Conservation (phyloP, 192 early-diverging fungal species). For the Coemansia sp. region DNA sequence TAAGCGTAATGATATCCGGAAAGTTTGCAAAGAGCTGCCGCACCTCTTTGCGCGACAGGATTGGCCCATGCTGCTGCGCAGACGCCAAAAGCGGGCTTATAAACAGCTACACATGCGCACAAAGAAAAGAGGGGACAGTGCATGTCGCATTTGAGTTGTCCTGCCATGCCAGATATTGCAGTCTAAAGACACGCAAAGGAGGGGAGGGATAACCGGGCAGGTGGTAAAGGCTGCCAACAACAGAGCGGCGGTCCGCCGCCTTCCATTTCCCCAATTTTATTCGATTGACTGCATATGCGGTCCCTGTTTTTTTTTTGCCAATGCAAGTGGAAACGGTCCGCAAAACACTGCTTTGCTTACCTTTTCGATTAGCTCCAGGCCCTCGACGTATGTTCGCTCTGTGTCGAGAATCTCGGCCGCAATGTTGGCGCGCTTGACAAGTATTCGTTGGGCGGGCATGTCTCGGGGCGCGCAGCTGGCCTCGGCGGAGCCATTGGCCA, state of each 20-base stretch:
- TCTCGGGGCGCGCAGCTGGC: neutral
- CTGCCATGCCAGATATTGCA: neutral
- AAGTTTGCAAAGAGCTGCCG: constrained; percentile 69
- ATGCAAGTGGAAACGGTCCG: neutral
- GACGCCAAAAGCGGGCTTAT: constrained; percentile 46
- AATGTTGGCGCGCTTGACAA: constrained; percentile 55
- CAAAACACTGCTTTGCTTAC: constrained; percentile 12
- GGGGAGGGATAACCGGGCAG: neutral
- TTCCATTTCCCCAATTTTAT: neutral
- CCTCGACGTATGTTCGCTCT: constrained; percentile 82
- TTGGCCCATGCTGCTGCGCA: constrained; percentile 37
- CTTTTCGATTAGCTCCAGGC: constrained; percentile 58
- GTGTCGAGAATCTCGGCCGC: constrained; percentile 78
- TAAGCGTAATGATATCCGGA: constrained; percentile 60
- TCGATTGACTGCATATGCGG: neutral
- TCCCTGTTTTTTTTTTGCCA: neutral
- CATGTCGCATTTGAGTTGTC: neutral
- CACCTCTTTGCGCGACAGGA: constrained; percentile 57
- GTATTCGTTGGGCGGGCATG: constrained; percentile 13
- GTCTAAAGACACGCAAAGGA: neutral
- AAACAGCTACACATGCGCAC: constrained; percentile 33
- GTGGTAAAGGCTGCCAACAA: neutral
- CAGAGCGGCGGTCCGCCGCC: neutral
- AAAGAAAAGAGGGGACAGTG: neutral
- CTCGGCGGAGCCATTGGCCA: constrained; percentile 18